Conservation (phyloP, 305 asterid species). For the Andrographis paniculata region DNA sequence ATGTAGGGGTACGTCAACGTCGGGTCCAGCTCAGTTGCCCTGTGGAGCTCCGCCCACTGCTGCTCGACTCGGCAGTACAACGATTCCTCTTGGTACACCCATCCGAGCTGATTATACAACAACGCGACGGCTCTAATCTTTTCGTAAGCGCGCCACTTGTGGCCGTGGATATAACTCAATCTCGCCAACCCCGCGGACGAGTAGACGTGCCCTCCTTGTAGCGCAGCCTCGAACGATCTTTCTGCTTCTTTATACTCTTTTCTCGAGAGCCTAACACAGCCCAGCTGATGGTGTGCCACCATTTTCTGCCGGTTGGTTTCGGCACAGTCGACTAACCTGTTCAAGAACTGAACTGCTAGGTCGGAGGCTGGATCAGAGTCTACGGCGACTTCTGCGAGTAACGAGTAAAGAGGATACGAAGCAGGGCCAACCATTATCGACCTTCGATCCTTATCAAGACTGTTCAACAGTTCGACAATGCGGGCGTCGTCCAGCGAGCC, state of each 20-base stretch:
- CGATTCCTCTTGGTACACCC: conserved; percentile 97
- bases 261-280: conserved; percentile 56
- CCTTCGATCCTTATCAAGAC: conserved; percentile 47
- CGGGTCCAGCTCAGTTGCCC: conserved; percentile 83
- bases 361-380: conserved; percentile 65
- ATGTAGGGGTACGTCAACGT: conserved; percentile 89
- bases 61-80: conserved; percentile 57
- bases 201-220: conserved; percentile 68
- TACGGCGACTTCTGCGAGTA: conserved; percentile 71
- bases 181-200: conserved; percentile 73
- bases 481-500: conserved; percentile 52
- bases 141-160: conserved; percentile 38
- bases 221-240: conserved; percentile 57
- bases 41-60: conserved; percentile 55
- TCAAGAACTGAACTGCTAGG: conserved; percentile 39
- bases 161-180: conserved; percentile 48
- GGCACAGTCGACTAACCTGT: conserved; percentile 60
- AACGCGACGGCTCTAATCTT: conserved; percentile 61
- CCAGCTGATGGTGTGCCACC: conserved; percentile 76
- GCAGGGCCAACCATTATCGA: conserved; percentile 69
- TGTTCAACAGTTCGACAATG: conserved; percentile 64
- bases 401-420: conserved; percentile 71
- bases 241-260: conserved; percentile 73
- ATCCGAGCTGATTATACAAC: conserved; percentile 58
- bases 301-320: conserved; percentile 53